phyloP scores from a whole-genome alignment of 306 rosid species.

The Lathyrus aphaca region DNA sequence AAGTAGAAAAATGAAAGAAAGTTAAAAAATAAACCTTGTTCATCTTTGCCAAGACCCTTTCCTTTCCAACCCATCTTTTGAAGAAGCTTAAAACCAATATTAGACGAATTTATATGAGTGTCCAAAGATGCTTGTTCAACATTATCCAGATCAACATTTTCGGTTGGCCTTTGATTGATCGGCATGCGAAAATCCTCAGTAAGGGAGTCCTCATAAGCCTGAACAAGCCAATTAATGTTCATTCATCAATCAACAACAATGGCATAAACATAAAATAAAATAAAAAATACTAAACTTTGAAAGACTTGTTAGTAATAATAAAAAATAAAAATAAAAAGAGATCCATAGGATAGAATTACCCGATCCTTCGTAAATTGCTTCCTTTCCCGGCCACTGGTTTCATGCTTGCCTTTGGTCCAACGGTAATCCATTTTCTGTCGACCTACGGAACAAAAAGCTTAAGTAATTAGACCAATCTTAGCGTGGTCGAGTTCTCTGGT shows the following conservation, averaged over 20 bases:
- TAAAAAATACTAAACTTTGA: too few relatives aligned
- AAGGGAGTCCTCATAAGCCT: constrained; percentile 56
- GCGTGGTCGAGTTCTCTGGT: too few relatives aligned
- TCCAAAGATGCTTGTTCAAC: constrained; percentile 97
- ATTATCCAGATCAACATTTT: constrained; percentile 88
- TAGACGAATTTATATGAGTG: constrained; percentile 77
- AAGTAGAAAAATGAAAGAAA: not conserved
- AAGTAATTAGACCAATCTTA: not conserved
- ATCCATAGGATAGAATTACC: constrained; percentile 40
- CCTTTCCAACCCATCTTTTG: constrained; percentile 99
- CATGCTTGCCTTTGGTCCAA: constrained; percentile 57
- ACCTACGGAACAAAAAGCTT: constrained; percentile 30
- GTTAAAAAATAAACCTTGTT: constrained; percentile 69
- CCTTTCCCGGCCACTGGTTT: constrained; percentile 50
- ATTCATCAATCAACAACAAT: not conserved
- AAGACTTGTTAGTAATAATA: not conserved
- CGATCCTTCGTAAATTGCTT: constrained; percentile 51
- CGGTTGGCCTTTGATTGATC: constrained; percentile 85
- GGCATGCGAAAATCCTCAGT: constrained; percentile 89
- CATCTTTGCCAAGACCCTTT: constrained; percentile 95
- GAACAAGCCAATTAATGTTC: constrained; percentile 24
- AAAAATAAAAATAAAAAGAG: too few relatives aligned
- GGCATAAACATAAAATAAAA: too few relatives aligned
- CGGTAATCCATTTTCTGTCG: constrained; percentile 58
- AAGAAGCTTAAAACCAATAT: constrained; percentile 93